phyloP scores from a whole-genome alignment of 345 rosid species.

The Schrenkiella parvula region DNA sequence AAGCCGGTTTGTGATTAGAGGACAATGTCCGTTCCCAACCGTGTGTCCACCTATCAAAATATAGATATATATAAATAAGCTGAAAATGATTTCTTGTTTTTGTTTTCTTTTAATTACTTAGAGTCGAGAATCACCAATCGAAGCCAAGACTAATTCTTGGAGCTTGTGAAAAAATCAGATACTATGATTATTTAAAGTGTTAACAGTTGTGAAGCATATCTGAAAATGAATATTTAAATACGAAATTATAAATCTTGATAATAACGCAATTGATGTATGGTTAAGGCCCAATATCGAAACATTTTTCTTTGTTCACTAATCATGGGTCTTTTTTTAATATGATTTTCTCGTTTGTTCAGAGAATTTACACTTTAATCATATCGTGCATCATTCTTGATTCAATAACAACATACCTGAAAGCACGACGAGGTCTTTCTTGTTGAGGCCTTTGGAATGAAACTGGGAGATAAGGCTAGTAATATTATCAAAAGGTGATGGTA shows the following conservation, averaged over 20 bases:
- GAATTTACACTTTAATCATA: no score
- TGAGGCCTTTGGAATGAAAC: constrained; percentile 40
- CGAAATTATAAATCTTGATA: no score
- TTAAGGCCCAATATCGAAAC: no score
- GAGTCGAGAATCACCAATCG: no score
- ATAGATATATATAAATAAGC: background rate
- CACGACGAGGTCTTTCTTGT: constrained; percentile 50
- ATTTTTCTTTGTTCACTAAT: no score
- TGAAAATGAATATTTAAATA: no score
- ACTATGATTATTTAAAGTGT: no score
- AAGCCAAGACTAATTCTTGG: background rate
- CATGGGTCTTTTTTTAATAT: no score
- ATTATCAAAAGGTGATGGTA: constrained; percentile 39
- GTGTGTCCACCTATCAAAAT: constrained; percentile 53
- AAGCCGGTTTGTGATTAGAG: constrained; percentile 41
- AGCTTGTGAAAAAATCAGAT: no score
- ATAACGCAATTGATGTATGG: no score
- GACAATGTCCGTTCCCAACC: constrained; percentile 62
- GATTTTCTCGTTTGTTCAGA: no score
- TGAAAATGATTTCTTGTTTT: background rate
- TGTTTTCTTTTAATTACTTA: background rate
- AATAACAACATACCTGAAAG: constrained; percentile 41
- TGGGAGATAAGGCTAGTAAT: constrained; percentile 33
- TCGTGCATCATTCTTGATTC: background rate
- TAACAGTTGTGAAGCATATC: no score